These are phyloP conservation scores for Paracamarosporium sp. DNA, from an alignment of 2,329 filamentous ascomycete species.

Conservation along the genomic window DNA sequence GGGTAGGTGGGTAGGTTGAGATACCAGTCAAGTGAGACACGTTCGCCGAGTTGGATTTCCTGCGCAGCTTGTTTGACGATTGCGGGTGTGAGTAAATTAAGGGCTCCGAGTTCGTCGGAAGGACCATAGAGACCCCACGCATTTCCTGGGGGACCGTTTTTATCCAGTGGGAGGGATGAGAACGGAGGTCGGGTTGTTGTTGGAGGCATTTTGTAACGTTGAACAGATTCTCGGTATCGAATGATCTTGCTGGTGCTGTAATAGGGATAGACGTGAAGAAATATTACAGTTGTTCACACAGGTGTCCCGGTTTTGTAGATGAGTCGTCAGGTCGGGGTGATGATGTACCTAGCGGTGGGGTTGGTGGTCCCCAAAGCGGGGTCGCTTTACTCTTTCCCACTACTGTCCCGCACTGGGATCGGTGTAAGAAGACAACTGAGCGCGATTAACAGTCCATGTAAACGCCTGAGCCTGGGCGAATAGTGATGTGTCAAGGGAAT, in stretches of 20 bases:
- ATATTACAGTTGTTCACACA: no score
- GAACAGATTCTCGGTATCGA: background rate
- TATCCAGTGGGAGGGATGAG: conserved; percentile 57
- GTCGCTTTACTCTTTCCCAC: conserved; percentile 16
- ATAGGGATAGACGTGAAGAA: background rate
- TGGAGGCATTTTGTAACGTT: conserved; percentile 19
- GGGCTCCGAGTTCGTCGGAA: conserved; percentile 60
- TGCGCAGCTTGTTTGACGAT: conserved; percentile 50
- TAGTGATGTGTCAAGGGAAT: no score
- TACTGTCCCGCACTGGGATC: no score
- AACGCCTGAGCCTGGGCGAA: no score
- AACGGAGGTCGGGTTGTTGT: conserved; percentile 45
- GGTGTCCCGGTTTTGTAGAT: background rate
- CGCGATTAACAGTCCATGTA: no score
- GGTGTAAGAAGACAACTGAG: no score
- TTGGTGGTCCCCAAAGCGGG: conserved; percentile 20
- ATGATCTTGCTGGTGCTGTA: background rate
- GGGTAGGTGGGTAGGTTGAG: conserved; percentile 49
- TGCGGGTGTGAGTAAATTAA: conserved; percentile 62
- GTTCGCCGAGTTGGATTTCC: conserved; percentile 53
- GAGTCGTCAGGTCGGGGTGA: conserved; percentile 5
- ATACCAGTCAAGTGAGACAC: conserved; percentile 49
- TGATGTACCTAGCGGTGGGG: conserved; percentile 8
- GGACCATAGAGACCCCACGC: conserved; percentile 64
- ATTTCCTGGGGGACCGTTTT: conserved; percentile 59